These are phyloP conservation scores for Clarireedia monteithiana DNA, from an alignment of 2,329 filamentous ascomycete species.

Conservation along the genomic window DNA sequence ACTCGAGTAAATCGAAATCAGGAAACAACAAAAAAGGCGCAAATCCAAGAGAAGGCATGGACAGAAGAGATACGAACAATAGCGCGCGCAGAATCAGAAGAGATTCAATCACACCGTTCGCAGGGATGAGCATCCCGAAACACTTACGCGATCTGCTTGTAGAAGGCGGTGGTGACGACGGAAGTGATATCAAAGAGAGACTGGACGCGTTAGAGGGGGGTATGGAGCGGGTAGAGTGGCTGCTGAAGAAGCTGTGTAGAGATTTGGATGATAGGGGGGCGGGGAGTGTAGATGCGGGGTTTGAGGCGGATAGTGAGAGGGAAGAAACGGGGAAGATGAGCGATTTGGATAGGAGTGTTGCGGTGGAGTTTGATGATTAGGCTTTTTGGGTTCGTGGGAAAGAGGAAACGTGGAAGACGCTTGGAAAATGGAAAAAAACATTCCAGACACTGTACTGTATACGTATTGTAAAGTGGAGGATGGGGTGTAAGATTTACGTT, in stretches of 20 bases:
- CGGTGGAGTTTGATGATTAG: slow-evolving; percentile 12
- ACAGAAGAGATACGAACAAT: background rate
- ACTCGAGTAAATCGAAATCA: background rate
- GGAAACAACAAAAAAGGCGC: background rate
- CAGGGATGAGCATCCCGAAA: slow-evolving; percentile 14
- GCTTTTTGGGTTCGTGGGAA: background rate
- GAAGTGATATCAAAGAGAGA: slow-evolving; percentile 14
- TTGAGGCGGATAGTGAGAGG: slow-evolving; percentile 4
- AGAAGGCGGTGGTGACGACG: slow-evolving; percentile 17
- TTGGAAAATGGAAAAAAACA: too few relatives aligned
- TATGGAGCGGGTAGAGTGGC: slow-evolving; percentile 22
- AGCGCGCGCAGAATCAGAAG: slow-evolving; percentile 11
- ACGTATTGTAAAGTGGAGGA: too few relatives aligned
- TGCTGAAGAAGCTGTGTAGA: slow-evolving; percentile 22
- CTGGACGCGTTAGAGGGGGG: slow-evolving; percentile 21
- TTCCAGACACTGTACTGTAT: too few relatives aligned
- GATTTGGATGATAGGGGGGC: slow-evolving; percentile 13
- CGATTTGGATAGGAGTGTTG: slow-evolving; percentile 19
- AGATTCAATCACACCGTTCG: slow-evolving; percentile 25
- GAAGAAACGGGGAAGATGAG: slow-evolving; percentile 7
- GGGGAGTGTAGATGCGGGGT: background rate
- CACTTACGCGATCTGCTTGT: slow-evolving; percentile 18
- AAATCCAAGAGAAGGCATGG: background rate
- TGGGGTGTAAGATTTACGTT: too few relatives aligned
- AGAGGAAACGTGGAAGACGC: too few relatives aligned